Evolutionary conservation across 2,329 filamentous ascomycete genomes (phyloP), one percentile per base, ranked within the genome.

Genomic region (Xylaria sp.): DNA sequence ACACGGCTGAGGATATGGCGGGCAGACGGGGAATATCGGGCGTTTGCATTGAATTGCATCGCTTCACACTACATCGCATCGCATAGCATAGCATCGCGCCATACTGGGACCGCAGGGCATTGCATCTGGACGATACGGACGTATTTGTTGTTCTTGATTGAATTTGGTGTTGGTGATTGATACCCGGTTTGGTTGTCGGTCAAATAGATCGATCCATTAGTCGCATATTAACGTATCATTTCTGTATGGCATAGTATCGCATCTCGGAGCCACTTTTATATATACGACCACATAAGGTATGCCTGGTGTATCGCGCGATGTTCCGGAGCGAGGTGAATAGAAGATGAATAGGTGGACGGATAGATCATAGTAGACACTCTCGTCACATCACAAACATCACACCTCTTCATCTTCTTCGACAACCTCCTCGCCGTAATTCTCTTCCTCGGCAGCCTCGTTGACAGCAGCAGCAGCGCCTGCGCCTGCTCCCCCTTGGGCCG

Each of bases 361-460:
- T 9, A 25, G 48, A 25, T 5, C 18, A 10, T 34, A 13, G 41
- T n/a, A 46, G 3, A 8, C 51, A 37, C 34, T 9, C 10, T 37
- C 7, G 7, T 37, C 34, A 37, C 34, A 10, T 28, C 51, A 20
- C 28, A 12, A 13, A 2, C 23, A 20, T 59, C 55, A 69, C n/a
- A 55, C 39, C 18, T 68, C 48, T 34, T 75, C 76, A 78, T 92
- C 91, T 51, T 92, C 90, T 59, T 91, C 89, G 13, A 88, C 83
- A 28, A 90, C 88, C 79, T 97, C 94, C 80, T 97, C 94, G 57
- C 94, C 94, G 78, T 97, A 97, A 77, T 94, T 92, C 75, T 92
- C 89, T 77, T 94, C 92, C 77, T 90, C 89, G 70, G 87, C 86
- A 12, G 80, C 84, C 69, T 90, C 88, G 69, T 89, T 85, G 10